A percentile compares a stretch with the other conserved stretches of the same genome.
Conservation (phyloP, 164 flowering plant genomes). For the Protea cynaroides region DNA sequence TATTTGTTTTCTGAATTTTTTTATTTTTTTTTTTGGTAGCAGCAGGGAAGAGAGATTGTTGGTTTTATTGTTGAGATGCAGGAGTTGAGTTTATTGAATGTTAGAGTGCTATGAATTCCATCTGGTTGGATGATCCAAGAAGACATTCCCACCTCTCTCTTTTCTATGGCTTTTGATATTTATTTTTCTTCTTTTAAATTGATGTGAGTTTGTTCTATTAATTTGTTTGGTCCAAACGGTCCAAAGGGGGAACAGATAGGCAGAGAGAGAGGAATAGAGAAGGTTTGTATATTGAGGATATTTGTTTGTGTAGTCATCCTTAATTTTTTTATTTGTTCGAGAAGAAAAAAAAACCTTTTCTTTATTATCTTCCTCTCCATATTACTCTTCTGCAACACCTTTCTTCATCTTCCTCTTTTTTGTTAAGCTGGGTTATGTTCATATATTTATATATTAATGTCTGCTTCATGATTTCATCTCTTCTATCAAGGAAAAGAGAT, state of each 20-base stretch:
- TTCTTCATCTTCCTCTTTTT: background rate
- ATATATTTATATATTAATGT: too few species aligned
- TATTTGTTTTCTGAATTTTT: background rate
- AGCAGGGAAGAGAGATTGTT: conserved; percentile 1
- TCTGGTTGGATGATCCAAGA: background rate
- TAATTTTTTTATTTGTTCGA: conserved; percentile 19
- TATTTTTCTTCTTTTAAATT: background rate
- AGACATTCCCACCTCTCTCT: background rate
- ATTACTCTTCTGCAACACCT: background rate
- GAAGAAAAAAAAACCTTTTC: background rate
- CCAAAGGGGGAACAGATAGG: conserved; percentile 14
- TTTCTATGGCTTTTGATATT: background rate
- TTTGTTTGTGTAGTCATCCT: conserved; percentile 17
- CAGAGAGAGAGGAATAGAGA: background rate
- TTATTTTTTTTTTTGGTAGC: background rate
- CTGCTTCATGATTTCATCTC: too few species aligned
- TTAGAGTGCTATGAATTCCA: conserved; percentile 1
- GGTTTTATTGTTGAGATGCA: conserved; percentile 11
- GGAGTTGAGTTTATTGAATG: background rate
- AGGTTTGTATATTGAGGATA: conserved; percentile 10
- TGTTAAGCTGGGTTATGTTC: background rate
- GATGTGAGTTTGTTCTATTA: background rate
- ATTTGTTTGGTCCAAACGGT: conserved; percentile 13
- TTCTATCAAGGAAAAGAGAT: too few species aligned
- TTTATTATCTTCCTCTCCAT: background rate